Conservation (phyloP, 2,329 filamentous ascomycete species). For the Domatiomyces catenatus region DNA sequence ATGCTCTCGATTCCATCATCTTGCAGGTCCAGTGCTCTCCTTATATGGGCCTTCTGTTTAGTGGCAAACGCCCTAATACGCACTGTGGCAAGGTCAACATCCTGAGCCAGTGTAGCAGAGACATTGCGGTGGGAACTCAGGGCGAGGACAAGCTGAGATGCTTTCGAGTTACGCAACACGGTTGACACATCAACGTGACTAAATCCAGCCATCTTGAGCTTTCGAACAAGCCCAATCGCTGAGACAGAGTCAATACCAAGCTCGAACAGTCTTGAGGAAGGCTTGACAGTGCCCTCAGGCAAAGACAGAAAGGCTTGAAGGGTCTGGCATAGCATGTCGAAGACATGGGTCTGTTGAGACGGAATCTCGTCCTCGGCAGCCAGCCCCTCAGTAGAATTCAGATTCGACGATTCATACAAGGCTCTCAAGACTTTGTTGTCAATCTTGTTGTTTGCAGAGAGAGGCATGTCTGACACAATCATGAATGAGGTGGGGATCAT, state of each 20-base stretch:
- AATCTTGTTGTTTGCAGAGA: constrained; percentile 81
- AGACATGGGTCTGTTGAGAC: constrained; percentile 25
- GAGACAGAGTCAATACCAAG: constrained; percentile 81
- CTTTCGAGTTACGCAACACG: constrained; percentile 39
- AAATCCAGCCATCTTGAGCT: constrained; percentile 50
- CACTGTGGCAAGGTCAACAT: constrained; percentile 39
- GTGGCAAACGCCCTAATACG: constrained; percentile 49
- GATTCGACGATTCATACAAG: constrained; percentile 40
- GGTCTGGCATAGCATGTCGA: constrained; percentile 37
- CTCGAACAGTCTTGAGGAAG: constrained; percentile 60
- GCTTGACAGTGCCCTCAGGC: constrained; percentile 29
- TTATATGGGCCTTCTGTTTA: constrained; percentile 39
- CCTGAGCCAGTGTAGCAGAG: constrained; percentile 1
- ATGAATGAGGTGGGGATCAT: constrained; percentile 85
- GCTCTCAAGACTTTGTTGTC: constrained; percentile 54
- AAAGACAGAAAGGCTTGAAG: constrained; percentile 31
- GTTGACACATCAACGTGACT: constrained; percentile 44
- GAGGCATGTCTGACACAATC: constrained; percentile 53
- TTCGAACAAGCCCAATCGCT: constrained; percentile 52
- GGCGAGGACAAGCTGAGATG: constrained; percentile 36
- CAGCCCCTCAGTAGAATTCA: constrained; percentile 23
- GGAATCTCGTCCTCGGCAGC: constrained; percentile 25
- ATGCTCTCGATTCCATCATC: constrained; percentile 51
- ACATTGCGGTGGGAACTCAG: constrained; percentile 22
- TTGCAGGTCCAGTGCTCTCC: constrained; percentile 37